Evolutionary conservation across 129 eudicot genomes (phyloP).

Genomic region (Sambucus nigra): DNA sequence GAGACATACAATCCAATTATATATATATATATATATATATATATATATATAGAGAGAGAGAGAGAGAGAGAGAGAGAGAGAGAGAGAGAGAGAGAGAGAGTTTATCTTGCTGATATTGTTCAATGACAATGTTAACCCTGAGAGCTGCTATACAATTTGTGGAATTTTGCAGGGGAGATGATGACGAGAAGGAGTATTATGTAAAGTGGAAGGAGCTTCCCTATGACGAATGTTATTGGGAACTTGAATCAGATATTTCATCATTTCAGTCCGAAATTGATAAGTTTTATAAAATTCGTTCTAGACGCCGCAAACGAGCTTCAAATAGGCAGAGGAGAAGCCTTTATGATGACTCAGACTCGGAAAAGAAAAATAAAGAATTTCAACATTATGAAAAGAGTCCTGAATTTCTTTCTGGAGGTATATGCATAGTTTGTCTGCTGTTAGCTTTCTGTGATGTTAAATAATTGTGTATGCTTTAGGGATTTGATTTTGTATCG

Average conservation of each 20-base stretch:
- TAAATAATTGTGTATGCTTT: background rate
- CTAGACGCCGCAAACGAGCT: slow-evolving; percentile 46
- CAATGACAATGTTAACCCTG: background rate
- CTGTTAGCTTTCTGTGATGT: too few species aligned
- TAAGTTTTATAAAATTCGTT: slow-evolving; percentile 47
- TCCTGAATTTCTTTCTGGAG: slow-evolving; percentile 87
- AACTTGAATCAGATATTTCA: slow-evolving; percentile 72
- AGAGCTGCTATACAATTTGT: background rate
- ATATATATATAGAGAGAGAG: too few species aligned
- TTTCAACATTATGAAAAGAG: slow-evolving; percentile 83
- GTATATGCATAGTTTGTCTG: background rate
- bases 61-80: too few species aligned
- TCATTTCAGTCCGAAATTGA: slow-evolving; percentile 85
- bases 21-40: too few species aligned
- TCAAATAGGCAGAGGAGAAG: slow-evolving; percentile 46
- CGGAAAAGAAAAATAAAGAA: slow-evolving; percentile 66
- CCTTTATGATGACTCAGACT: slow-evolving; percentile 43
- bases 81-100: too few species aligned
- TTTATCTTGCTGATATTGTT: too few species aligned
- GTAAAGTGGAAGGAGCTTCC: slow-evolving; percentile 91
- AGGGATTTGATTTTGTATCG: slow-evolving; percentile 6
- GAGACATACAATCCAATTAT: too few species aligned
- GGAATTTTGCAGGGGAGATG: slow-evolving; percentile 42
- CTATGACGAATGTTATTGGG: slow-evolving; percentile 98
- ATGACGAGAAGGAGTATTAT: slow-evolving; percentile 72